Evolutionary conservation across 2,329 filamentous ascomycete genomes (phyloP).

Genomic region (Pleomassaria siparia): DNA sequence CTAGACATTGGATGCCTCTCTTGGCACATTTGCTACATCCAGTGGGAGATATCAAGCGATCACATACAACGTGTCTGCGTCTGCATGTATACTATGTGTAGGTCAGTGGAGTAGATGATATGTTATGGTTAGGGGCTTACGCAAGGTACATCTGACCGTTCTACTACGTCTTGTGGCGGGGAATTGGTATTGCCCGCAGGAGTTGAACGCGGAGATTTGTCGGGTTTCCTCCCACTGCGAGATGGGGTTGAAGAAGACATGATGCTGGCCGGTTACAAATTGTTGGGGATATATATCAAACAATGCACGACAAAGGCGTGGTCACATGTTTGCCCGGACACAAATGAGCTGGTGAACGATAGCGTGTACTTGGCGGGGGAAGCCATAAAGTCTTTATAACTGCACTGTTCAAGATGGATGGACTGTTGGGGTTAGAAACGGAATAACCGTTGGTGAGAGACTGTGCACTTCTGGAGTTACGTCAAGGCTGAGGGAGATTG

Average conservation of each 20-base stretch:
- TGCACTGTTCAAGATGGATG: slow-evolving; percentile 6
- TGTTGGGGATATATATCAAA: slow-evolving; percentile 12
- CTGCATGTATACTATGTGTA: slow-evolving; percentile 30
- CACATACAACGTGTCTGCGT: slow-evolving; percentile 41
- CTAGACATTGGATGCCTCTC: slow-evolving; percentile 36
- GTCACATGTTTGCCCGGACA: too few relatives aligned
- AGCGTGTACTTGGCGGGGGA: slow-evolving; percentile 8
- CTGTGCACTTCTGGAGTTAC: neutral
- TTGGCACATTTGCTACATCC: slow-evolving; percentile 40
- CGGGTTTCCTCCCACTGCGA: slow-evolving; percentile 8
- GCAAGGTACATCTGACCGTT: slow-evolving; percentile 29
- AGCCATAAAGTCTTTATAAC: slow-evolving; percentile 19
- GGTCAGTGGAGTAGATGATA: neutral
- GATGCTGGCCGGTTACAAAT: slow-evolving; percentile 8
- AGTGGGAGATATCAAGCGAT: slow-evolving; percentile 34
- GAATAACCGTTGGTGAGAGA: neutral
- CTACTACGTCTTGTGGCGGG: slow-evolving; percentile 10
- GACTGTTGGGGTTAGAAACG: slow-evolving; percentile 3
- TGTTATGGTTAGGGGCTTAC: neutral
- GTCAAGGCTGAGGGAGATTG: neutral
- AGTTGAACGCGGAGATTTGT: slow-evolving; percentile 7
- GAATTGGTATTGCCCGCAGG: slow-evolving; percentile 4
- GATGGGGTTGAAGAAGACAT: slow-evolving; percentile 16
- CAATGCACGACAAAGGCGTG: too few relatives aligned
- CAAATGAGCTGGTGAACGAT: too few relatives aligned